These are phyloP conservation scores for Kwoniella heveanensis DNA, from an alignment of 768 basidiomycete species.

Conservation along the genomic window DNA sequence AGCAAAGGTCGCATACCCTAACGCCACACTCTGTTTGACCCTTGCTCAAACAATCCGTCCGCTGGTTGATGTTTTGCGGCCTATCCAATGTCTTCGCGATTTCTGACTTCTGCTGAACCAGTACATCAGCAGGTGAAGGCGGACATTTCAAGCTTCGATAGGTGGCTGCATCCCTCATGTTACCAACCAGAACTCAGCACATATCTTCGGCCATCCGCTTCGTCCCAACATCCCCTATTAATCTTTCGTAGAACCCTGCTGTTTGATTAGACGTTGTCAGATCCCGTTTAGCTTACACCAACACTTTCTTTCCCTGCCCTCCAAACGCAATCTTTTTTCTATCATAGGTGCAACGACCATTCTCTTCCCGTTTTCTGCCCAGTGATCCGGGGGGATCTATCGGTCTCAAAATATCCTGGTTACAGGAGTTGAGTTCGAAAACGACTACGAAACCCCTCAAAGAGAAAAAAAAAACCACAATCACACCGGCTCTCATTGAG, in stretches of 20 bases:
- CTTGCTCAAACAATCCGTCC: neutral
- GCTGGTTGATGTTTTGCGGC: too few species aligned
- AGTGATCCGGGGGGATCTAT: neutral
- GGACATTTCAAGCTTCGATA: too few species aligned
- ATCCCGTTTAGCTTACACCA: neutral
- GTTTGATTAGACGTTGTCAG: too few species aligned
- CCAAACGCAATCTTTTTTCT: neutral
- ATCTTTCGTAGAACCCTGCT: neutral
- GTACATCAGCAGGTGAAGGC: too few species aligned
- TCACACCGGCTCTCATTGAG: too few species aligned
- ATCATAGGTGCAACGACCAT: neutral
- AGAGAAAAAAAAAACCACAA: neutral
- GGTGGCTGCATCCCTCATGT: too few species aligned
- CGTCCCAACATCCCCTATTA: neutral
- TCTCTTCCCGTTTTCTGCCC: neutral
- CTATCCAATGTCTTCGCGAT: too few species aligned
- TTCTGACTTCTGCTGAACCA: too few species aligned
- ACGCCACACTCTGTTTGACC: neutral
- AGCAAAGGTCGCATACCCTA: neutral
- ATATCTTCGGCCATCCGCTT: neutral
- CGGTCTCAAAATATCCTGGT: neutral
- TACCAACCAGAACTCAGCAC: too few species aligned
- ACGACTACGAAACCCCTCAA: neutral
- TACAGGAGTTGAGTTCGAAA: neutral
- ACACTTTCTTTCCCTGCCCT: neutral